Percentiles rank a stretch among this genome's conserved stretches.
Evolutionary conservation across 768 basidiomycete species (phyloP).

Genomic region (Termitomyces sp.): DNA sequence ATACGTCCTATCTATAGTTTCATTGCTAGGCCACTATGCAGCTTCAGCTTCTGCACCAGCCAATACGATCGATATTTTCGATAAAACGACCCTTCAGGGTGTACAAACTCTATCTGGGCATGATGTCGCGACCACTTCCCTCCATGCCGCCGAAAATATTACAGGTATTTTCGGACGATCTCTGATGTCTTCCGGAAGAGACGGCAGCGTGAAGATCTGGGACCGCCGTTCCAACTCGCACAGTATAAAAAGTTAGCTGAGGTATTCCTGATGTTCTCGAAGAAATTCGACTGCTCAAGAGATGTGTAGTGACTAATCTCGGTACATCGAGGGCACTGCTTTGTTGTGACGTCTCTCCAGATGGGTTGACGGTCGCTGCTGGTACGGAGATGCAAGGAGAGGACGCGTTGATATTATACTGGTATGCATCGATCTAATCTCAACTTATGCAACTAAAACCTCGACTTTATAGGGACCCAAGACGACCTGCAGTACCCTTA

Average conservation of each 20-base stretch:
- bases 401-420: conserved; percentile 81
- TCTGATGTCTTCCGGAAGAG: conserved; percentile 63
- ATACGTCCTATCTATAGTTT: conserved; percentile 59
- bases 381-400: conserved; percentile 79
- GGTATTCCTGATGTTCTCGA: background rate
- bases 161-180: conserved; percentile 34
- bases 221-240: conserved; percentile 54
- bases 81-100: conserved; percentile 45
- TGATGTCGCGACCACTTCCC: conserved; percentile 46
- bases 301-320: conserved; percentile 40
- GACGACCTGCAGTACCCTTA: conserved; percentile 64
- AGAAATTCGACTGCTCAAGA: conserved; percentile 33
- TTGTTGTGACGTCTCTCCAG: conserved; percentile 63
- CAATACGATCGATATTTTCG: conserved; percentile 65
- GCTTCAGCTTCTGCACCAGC: conserved; percentile 57
- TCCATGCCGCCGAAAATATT: conserved; percentile 38
- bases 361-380: conserved; percentile 71
- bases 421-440: conserved; percentile 37
- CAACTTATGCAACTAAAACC: background rate
- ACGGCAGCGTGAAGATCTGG: conserved; percentile 71
- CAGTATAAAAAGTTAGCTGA: conserved; percentile 54
- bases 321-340: conserved; percentile 42
- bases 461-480: conserved; percentile 62
- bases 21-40: conserved; percentile 44
- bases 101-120: conserved; percentile 52